Base-by-base conservation (phyloP, 352 stramenopile genomes). In the Thalassiosira allenii region DNA sequence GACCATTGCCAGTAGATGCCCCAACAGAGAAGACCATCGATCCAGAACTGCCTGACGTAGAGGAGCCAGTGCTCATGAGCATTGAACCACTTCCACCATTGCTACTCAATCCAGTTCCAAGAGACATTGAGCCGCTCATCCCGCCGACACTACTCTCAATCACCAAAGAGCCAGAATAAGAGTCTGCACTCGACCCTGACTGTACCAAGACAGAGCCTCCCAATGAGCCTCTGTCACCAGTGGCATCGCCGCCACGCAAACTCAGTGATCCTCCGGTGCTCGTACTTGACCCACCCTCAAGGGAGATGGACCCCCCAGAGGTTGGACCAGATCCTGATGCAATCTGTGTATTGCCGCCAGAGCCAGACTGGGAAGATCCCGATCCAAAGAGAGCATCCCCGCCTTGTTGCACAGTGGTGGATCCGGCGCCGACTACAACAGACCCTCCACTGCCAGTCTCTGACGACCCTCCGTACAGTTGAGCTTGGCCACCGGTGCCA, bases 391-490 rank as follows among this genome's bases (percentile, higher is more conserved):
- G 27, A 29, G 47, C 33, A 27, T 66, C 56, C 12, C 75, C 75
- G n/a, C 29, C 75, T 40, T 84, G n/a, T 20, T 32, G 44, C 6
- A 29, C 47, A 3, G 33, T 49, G 12, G 75, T 78, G 4, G 33
- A 30, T 3, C 75, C 75, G 40, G 57, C 47, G 11, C n/a, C n/a
- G 20, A 83, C 9, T n/a, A 14, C 41, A 1, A 83, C 20, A n/a
- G 33, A 44, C 27, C 69, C 66, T 40, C 66, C 66, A 66, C 11
- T 41, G 33, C 66, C 53, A 59, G 0, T 29, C 5, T 67, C 23
- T 58, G 66, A 75, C 22, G 66, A 75, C 33, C 66, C 66, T 34
- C 52, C 54, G 4, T 33, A 14, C 14, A 75, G 12, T 44, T 65
- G 25, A 22, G 53, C 33, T 30, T 25, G n/a, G 8, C 66, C 66